phyloP scores from a whole-genome alignment of 306 rosid genomes.

The Acacia melanoxylon region DNA sequence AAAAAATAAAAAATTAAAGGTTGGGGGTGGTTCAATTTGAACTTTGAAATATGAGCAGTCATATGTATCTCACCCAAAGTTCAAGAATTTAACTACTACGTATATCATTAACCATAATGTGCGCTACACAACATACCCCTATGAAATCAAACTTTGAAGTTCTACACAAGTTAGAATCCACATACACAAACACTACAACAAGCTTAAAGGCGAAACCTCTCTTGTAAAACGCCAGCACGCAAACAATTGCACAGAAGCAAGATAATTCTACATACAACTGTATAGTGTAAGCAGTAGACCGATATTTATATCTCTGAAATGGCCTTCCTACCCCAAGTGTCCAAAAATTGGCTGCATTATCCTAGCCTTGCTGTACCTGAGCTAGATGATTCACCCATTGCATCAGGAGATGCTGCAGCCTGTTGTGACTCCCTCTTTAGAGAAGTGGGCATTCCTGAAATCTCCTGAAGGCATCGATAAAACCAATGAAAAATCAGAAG shows the following conservation, averaged over 20 bases:
- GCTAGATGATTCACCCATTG: slow-evolving; percentile 94
- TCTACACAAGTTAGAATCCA: slow-evolving; percentile 10
- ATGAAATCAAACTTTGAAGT: neutral
- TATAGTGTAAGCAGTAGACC: neutral
- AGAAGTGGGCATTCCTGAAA: slow-evolving; percentile 77
- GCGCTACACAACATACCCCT: neutral
- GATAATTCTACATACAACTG: neutral
- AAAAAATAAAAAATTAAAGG: no score
- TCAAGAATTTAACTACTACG: no score
- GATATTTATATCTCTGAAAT: neutral
- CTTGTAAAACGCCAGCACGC: neutral
- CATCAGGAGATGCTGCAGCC: slow-evolving; percentile 84
- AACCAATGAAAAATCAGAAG: slow-evolving; percentile 15
- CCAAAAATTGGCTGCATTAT: slow-evolving; percentile 71
- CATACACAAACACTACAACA: neutral
- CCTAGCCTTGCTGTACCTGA: slow-evolving; percentile 88
- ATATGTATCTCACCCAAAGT: no score
- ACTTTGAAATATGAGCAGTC: no score
- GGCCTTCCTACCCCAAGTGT: slow-evolving; percentile 32
- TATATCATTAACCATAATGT: neutral
- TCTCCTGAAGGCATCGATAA: slow-evolving; percentile 58
- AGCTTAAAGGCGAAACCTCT: neutral
- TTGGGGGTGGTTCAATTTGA: no score
- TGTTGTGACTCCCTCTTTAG: slow-evolving; percentile 74
- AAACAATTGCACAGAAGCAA: neutral